Evolutionary conservation across 768 basidiomycete species (phyloP).

Genomic region (Kwoniella sp.): DNA sequence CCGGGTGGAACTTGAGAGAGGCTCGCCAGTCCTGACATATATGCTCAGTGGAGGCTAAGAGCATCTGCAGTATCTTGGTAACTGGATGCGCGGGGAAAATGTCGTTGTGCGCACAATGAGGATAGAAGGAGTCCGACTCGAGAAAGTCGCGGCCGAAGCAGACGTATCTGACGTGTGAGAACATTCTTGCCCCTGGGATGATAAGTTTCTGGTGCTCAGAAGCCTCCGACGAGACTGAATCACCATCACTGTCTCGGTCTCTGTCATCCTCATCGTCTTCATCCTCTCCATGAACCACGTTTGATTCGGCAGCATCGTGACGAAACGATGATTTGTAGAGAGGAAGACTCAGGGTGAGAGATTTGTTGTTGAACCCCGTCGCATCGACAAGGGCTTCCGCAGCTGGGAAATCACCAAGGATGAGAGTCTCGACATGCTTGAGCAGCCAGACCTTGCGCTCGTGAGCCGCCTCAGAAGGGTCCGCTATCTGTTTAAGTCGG

Average conservation of each 20-base stretch:
- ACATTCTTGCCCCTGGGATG: too few relatives aligned
- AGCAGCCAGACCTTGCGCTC: neutral
- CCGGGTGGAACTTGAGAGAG: neutral
- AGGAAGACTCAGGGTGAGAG: too few relatives aligned
- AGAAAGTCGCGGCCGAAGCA: neutral
- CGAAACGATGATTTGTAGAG: too few relatives aligned
- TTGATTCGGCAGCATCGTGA: too few relatives aligned
- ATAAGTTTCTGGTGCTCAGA: too few relatives aligned
- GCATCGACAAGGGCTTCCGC: neutral
- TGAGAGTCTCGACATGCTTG: neutral
- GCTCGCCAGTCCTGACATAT: conserved; percentile 3
- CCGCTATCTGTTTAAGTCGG: too few relatives aligned
- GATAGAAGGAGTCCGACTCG: neutral
- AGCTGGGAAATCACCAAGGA: neutral
- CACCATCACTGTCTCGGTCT: too few relatives aligned
- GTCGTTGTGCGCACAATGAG: conserved; percentile 2
- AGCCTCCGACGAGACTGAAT: too few relatives aligned
- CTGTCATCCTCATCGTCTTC: too few relatives aligned
- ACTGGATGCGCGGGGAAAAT: neutral
- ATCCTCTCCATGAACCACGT: too few relatives aligned
- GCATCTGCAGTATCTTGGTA: neutral
- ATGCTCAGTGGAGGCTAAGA: neutral
- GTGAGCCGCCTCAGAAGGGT: conserved; percentile 1
- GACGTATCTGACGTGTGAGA: neutral
- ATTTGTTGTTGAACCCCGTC: too few relatives aligned